These are phyloP conservation scores for Penicillium sp. DNA, from an alignment of 2,329 filamentous ascomycete genomes.

Conservation along the genomic window DNA sequence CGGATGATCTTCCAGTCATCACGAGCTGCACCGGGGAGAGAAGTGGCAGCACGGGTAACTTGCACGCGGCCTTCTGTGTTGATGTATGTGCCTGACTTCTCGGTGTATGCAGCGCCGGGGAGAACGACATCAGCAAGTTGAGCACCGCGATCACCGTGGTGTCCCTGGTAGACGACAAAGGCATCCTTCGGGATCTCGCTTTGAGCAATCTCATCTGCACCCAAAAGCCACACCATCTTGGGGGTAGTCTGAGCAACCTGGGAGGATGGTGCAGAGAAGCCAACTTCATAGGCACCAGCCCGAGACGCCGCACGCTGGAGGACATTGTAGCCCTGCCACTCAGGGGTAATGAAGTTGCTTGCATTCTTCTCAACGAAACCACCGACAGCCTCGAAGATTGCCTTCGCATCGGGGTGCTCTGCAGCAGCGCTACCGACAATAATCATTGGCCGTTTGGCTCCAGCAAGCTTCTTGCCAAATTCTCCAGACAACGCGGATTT, in stretches of 20 bases:
- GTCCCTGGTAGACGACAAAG: slow-evolving; percentile 96
- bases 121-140: slow-evolving; percentile 92
- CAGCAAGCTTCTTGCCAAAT: slow-evolving; percentile 89
- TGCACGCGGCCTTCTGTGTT: slow-evolving; percentile 98
- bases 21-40: slow-evolving; percentile 81
- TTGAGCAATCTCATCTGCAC: slow-evolving; percentile 84
- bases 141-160: slow-evolving; percentile 92
- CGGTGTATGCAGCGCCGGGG: slow-evolving; percentile 91
- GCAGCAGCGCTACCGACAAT: slow-evolving; percentile 89
- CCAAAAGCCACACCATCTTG: slow-evolving; percentile 96
- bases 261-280: slow-evolving; percentile 82
- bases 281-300: slow-evolving; percentile 90
- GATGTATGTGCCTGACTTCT: slow-evolving; percentile 93
- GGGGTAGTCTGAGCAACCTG: slow-evolving; percentile 80
- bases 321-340: slow-evolving; percentile 98
- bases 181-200: slow-evolving; percentile 91
- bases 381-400: slow-evolving; percentile 88
- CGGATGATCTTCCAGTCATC: slow-evolving; percentile 99
- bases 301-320: slow-evolving; percentile 91
- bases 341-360: slow-evolving; percentile 77
- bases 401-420: slow-evolving; percentile 87
- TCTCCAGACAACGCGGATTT: slow-evolving; percentile 81
- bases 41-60: slow-evolving; percentile 86
- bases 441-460: slow-evolving; percentile 92
- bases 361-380: slow-evolving; percentile 91